A percentile compares a stretch with the other conserved stretches of the same genome.
Conservation (phyloP, 495 filamentous ascomycete species). For the Aspergillus sclerotiicarbonarius region DNA sequence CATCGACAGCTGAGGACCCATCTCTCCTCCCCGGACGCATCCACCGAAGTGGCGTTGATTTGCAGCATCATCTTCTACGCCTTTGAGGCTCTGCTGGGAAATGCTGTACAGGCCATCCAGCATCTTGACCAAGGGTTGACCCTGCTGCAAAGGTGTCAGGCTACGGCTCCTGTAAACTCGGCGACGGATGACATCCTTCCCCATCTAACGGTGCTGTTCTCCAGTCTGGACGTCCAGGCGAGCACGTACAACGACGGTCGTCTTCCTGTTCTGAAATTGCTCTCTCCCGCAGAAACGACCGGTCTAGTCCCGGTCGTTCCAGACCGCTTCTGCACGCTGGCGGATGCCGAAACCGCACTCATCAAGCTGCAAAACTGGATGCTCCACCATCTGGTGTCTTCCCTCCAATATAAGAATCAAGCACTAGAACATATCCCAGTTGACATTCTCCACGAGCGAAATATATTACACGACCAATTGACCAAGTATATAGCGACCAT, state of each 20-base stretch:
- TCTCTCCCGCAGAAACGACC: too few relatives aligned
- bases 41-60: conserved; percentile 25
- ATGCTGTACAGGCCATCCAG: conserved; percentile 22
- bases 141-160: conserved; percentile 18
- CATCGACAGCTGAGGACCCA: conserved; percentile 22
- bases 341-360: conserved; percentile 16
- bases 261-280: neutral
- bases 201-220: conserved; percentile 17
- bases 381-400: conserved; percentile 16
- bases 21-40: conserved; percentile 17
- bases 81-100: conserved; percentile 29
- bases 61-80: conserved; percentile 34
- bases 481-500: conserved; percentile 7
- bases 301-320: neutral
- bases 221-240: conserved; percentile 30
- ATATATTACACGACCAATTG: conserved; percentile 11
- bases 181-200: conserved; percentile 16
- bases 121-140: conserved; percentile 28
- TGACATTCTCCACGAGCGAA: conserved; percentile 13
- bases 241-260: conserved; percentile 23
- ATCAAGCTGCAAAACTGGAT: conserved; percentile 20
- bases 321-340: conserved; percentile 9
- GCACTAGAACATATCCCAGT: conserved; percentile 11
- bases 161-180: too few relatives aligned
- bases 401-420: conserved; percentile 6